Evolutionary conservation across 2,329 filamentous ascomycete genomes (phyloP).

Genomic region (Hypoxylon sp.): DNA sequence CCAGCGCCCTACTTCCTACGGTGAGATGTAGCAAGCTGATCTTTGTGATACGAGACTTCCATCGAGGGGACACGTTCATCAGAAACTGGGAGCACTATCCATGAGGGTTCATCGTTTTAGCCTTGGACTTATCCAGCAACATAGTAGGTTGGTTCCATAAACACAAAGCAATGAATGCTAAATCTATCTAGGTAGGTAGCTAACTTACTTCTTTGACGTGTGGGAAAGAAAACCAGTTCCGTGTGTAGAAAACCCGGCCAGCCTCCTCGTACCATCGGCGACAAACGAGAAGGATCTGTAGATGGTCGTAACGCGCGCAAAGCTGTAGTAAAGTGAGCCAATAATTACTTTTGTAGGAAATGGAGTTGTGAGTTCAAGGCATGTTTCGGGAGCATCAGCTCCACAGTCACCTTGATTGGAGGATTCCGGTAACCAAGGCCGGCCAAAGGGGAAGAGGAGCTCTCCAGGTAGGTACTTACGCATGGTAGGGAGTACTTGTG

Average conservation of each 20-base stretch:
- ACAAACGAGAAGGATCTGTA: neutral
- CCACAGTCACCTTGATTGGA: too few relatives aligned
- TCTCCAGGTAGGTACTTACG: neutral
- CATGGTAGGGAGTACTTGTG: neutral
- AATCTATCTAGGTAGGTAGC: too few relatives aligned
- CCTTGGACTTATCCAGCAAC: too few relatives aligned
- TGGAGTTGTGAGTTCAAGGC: too few relatives aligned
- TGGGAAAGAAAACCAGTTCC: neutral
- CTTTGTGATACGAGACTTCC: neutral
- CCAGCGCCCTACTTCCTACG: neutral
- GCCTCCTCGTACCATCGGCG: constrained; percentile 1
- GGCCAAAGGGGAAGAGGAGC: too few relatives aligned
- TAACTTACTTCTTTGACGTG: neutral
- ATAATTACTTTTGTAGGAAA: too few relatives aligned
- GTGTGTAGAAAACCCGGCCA: constrained; percentile 1
- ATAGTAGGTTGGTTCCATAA: neutral
- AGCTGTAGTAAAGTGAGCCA: too few relatives aligned
- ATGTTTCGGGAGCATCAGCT: too few relatives aligned
- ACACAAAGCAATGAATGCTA: neutral
- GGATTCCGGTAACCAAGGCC: too few relatives aligned
- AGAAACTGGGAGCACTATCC: neutral
- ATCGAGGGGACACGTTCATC: neutral
- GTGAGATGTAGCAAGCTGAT: neutral
- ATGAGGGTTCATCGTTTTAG: too few relatives aligned
- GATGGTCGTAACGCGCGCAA: neutral